Conservation (phyloP, 805 yeast genomes). For the Kazachstania psychrophila region DNA sequence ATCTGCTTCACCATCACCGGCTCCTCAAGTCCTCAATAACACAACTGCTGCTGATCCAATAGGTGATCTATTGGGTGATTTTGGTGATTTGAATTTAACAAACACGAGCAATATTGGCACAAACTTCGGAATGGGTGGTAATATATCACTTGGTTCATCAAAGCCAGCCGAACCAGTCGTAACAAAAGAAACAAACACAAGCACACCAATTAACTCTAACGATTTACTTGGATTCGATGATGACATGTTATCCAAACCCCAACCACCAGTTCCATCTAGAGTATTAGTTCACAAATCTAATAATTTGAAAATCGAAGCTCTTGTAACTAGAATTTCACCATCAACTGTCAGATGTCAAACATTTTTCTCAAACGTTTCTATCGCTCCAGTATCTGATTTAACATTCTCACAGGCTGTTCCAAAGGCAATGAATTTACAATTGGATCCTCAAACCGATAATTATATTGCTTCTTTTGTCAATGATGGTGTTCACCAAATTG, state of each 20-base stretch:
- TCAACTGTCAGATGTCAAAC: slow-evolving; percentile 36
- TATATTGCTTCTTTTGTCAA: slow-evolving; percentile 38
- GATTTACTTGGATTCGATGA: slow-evolving; percentile 2
- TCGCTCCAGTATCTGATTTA: slow-evolving; percentile 38
- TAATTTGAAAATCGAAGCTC: slow-evolving; percentile 40
- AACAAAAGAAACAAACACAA: slow-evolving; percentile 14
- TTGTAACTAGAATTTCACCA: slow-evolving; percentile 30
- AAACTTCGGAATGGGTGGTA: slow-evolving; percentile 14
- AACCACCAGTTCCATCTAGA: slow-evolving; percentile 13
- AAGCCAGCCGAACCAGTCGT: slow-evolving; percentile 9
- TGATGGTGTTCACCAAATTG: slow-evolving; percentile 43
- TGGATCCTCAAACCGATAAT: slow-evolving; percentile 52
- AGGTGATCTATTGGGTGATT: slow-evolving; percentile 44
- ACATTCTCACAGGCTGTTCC: slow-evolving; percentile 63
- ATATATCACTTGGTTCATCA: slow-evolving; percentile 31
- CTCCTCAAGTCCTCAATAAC: slow-evolving; percentile 15
- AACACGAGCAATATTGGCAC: slow-evolving; percentile 16
- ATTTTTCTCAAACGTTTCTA: slow-evolving; percentile 41
- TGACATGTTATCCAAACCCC: background rate
- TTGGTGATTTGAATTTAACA: slow-evolving; percentile 25
- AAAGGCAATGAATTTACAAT: slow-evolving; percentile 43
- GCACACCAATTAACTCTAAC: slow-evolving; percentile 2
- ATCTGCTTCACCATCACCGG: slow-evolving; percentile 6
- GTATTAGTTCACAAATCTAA: slow-evolving; percentile 34
- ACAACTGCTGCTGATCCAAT: slow-evolving; percentile 47